phyloP scores from a whole-genome alignment of 2,329 filamentous ascomycete species.

The Pseudogymnoascus sp. region DNA sequence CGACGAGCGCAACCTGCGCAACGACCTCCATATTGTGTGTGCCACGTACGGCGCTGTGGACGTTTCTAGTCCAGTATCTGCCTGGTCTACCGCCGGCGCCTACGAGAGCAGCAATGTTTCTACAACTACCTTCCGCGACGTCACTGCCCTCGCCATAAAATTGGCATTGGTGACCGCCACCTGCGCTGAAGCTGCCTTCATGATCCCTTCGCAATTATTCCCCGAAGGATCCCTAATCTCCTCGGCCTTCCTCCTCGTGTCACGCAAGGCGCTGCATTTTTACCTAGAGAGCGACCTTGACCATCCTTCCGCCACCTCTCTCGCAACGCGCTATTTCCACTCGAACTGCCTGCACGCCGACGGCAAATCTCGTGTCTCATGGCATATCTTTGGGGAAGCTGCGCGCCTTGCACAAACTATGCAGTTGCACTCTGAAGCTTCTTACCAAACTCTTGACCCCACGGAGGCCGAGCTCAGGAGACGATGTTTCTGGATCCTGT shows the following conservation, averaged over 20 bases:
- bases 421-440: constrained; percentile 34
- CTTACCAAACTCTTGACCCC: constrained; percentile 28
- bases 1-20: constrained; percentile 33
- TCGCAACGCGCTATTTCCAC: constrained; percentile 37
- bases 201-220: constrained; percentile 33
- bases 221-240: constrained; percentile 26
- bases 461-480: constrained; percentile 29
- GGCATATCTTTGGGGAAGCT: constrained; percentile 38
- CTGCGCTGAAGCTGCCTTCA: constrained; percentile 34
- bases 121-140: background rate
- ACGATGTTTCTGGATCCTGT: constrained; percentile 14
- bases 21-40: constrained; percentile 29
- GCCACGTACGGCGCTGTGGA: background rate
- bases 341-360: constrained; percentile 37
- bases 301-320: constrained; percentile 34
- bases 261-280: constrained; percentile 30
- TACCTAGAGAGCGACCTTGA: constrained; percentile 36
- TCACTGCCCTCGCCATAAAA: background rate
- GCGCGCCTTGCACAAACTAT: constrained; percentile 35
- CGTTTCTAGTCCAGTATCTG: background rate
- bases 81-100: background rate
- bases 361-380: constrained; percentile 35
- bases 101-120: background rate
- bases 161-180: constrained; percentile 37
- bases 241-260: constrained; percentile 31